phyloP scores from a whole-genome alignment of 305 asterid genomes.

The Fraxinus platypoda region DNA sequence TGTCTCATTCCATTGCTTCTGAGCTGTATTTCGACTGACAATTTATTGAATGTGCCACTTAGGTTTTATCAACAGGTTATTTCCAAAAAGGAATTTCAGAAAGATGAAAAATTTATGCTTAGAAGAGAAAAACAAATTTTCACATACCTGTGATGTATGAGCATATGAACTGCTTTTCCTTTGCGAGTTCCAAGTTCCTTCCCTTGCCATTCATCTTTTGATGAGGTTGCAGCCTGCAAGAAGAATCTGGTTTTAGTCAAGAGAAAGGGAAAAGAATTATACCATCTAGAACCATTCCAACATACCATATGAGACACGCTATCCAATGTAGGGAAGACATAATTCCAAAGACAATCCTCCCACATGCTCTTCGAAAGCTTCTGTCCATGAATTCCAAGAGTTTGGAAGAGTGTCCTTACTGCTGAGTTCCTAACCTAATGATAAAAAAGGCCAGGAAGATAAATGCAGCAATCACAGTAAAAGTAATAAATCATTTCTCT shows the following conservation, averaged over 20 bases:
- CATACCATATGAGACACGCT: slow-evolving; percentile 91
- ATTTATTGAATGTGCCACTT: slow-evolving; percentile 23
- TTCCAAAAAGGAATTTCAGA: slow-evolving; percentile 15
- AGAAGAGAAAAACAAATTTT: slow-evolving; percentile 20
- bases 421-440: slow-evolving; percentile 96
- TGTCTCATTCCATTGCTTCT: slow-evolving; percentile 99
- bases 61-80: slow-evolving; percentile 14
- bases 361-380: slow-evolving; percentile 89
- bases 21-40: slow-evolving; percentile 96
- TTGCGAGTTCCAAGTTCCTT: slow-evolving; percentile 97
- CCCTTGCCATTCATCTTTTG: slow-evolving; percentile 98
- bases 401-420: slow-evolving; percentile 92
- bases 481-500: slow-evolving; percentile 20
- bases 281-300: slow-evolving; percentile 20
- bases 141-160: slow-evolving; percentile 91
- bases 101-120: not conserved
- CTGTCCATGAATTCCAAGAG: slow-evolving; percentile 97
- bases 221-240: slow-evolving; percentile 88
- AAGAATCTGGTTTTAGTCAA: slow-evolving; percentile 31
- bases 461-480: slow-evolving; percentile 19
- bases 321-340: slow-evolving; percentile 85
- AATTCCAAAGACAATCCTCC: slow-evolving; percentile 91
- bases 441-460: slow-evolving; percentile 26
- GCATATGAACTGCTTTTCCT: slow-evolving; percentile 99
- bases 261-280: slow-evolving; percentile 18